Base-by-base conservation (phyloP, 163 green algal species). In the Scenedesmus sp. region DNA sequence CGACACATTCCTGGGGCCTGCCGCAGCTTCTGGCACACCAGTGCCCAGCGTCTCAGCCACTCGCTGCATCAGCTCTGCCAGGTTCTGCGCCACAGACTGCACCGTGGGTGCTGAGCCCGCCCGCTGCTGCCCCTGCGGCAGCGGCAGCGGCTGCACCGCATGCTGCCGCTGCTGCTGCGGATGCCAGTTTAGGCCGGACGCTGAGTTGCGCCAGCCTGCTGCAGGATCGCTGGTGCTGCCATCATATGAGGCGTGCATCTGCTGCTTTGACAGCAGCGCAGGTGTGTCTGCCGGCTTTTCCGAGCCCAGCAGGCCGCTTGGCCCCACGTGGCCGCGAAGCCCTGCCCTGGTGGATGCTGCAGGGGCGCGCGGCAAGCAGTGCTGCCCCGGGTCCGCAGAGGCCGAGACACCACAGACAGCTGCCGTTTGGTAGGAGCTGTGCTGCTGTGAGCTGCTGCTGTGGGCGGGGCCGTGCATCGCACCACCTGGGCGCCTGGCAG, bases 391-490 rank as follows among this genome's bases (percentile, higher is more conserved):
- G 40, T 73, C 46, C 49, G 46, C 46, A 86, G 46, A 40, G 49
- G 49, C 49, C 44, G 80, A n/a, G 44, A 35, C 20, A 51, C 33
- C 65, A 13, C 43, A 44, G 44, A 44, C 40, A 68, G 44, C 80
- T 73, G 49, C 46, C 73, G 81, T 15, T 15, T 18, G 37, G 4
- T 46, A n/a, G 20, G 81, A n/a, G 49, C 24, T 49, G 12, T 44
- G 37, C 81, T 86, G 81, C 81, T 70, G 44, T 30, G 13, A 72
- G 80, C 80, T 70, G 80, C 80, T 53, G 80, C 46, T 30, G 80
- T 53, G 43, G 20, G 44, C 6, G 42, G 44, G 9, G 80, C 44
- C n/a, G 22, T 26, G 9, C 7, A 26, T 9, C 35, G 46, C 44
- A 5, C 26, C 43, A 85, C n/a, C n/a, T n/a, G 43, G 44, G 40